phyloP scores from a whole-genome alignment of 2,329 filamentous ascomycete species.

The Sporothrix sp. region DNA sequence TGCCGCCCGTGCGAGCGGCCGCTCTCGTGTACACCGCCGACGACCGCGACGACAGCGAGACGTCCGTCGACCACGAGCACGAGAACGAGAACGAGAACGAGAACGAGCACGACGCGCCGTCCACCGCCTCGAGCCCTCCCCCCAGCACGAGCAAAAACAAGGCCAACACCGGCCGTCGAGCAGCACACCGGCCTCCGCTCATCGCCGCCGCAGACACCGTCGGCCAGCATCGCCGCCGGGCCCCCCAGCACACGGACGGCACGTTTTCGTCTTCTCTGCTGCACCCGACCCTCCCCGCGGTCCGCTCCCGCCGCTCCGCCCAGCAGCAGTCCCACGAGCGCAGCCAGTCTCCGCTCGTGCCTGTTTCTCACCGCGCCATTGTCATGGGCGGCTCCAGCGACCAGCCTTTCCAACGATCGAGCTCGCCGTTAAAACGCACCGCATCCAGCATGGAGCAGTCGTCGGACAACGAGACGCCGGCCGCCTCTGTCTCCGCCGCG shows the following conservation, averaged over 20 bases:
- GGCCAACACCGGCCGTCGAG: not conserved
- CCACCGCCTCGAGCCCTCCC: no score
- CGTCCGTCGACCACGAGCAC: constrained; percentile 1
- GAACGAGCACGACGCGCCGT: not conserved
- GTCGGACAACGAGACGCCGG: not conserved
- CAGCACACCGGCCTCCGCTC: not conserved
- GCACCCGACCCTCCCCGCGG: constrained; percentile 18
- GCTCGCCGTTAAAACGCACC: constrained; percentile 54
- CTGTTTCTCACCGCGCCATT: constrained; percentile 41
- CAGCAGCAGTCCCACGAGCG: constrained; percentile 22
- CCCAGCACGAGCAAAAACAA: not conserved
- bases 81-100: not conserved
- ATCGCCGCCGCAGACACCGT: not conserved
- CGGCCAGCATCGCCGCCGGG: not conserved
- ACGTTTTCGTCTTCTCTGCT: not conserved
- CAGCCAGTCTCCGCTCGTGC: constrained; percentile 43
- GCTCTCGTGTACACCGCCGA: not conserved
- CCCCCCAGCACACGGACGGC: not conserved
- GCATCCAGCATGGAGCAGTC: constrained; percentile 49
- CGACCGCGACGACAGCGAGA: constrained; percentile 6
- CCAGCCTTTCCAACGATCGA: constrained; percentile 45
- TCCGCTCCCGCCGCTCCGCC: constrained; percentile 9
- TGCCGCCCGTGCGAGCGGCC: constrained; percentile 31
- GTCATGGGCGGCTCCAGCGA: constrained; percentile 54
- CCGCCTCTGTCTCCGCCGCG: constrained; percentile 20